A percentile compares a stretch with the other conserved stretches of the same genome.
Conservation (phyloP, 1,284 basidiomycete genomes). For the Schizophyllum commune region DNA sequence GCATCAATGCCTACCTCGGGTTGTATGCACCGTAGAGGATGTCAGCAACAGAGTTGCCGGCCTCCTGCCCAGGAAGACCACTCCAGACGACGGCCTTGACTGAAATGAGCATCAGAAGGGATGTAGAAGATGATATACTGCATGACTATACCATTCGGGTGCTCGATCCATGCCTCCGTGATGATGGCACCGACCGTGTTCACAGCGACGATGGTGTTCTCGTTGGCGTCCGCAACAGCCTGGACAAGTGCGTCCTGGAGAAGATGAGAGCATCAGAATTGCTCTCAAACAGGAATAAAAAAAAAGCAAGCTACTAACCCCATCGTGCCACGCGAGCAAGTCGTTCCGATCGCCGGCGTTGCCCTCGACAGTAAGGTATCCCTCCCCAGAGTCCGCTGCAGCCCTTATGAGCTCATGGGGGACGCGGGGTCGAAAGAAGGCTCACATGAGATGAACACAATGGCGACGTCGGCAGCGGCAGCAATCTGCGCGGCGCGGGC, state of each 20-base stretch:
- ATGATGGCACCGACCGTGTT: constrained; percentile 67
- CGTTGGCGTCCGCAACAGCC: constrained; percentile 42
- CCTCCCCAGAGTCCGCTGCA: constrained; percentile 36
- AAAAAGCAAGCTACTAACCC: constrained; percentile 27
- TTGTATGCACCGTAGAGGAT: constrained; percentile 57
- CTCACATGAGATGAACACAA: constrained; percentile 47
- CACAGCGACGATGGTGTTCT: constrained; percentile 70
- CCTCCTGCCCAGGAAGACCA: constrained; percentile 65
- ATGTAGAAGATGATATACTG: background rate
- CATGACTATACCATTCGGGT: constrained; percentile 41
- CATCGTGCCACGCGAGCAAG: constrained; percentile 60
- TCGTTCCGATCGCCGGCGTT: constrained; percentile 65
- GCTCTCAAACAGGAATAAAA: background rate
- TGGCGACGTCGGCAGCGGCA: constrained; percentile 37
- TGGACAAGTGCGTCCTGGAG: constrained; percentile 46
- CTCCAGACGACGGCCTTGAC: constrained; percentile 52
- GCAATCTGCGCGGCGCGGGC: constrained; percentile 41
- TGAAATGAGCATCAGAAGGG: constrained; percentile 10
- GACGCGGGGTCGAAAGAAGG: no score
- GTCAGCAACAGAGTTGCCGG: constrained; percentile 55
- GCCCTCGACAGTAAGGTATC: constrained; percentile 53
- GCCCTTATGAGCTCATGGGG: no score
- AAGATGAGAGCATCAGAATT: background rate
- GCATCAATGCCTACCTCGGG: constrained; percentile 36
- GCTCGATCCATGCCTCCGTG: constrained; percentile 61